Evolutionary conservation across 768 basidiomycete species (phyloP).

Genomic region (Boletus sp.): DNA sequence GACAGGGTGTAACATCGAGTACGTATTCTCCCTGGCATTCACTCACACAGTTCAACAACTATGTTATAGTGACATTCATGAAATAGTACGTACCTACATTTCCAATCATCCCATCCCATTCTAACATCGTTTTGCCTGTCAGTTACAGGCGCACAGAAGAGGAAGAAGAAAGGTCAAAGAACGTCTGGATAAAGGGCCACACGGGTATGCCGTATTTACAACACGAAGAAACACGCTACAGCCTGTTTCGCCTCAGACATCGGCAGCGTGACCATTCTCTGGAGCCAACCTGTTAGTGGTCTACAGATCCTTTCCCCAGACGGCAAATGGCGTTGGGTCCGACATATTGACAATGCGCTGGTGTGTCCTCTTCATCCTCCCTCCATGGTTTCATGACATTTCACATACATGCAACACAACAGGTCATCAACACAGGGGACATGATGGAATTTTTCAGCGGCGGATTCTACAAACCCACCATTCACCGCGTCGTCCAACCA

Average conservation of each 20-base stretch:
- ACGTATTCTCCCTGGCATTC: conserved; percentile 1
- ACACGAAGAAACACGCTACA: background rate
- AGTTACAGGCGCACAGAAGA: conserved; percentile 51
- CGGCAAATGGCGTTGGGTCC: conserved; percentile 57
- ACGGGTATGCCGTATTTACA: conserved; percentile 37
- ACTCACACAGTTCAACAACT: background rate
- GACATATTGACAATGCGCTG: conserved; percentile 55
- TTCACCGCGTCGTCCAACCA: conserved; percentile 61
- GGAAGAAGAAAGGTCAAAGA: conserved; percentile 49
- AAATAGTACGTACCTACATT: conserved; percentile 47
- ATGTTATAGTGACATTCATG: conserved; percentile 53
- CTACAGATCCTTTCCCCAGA: conserved; percentile 55
- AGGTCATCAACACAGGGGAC: conserved; percentile 63
- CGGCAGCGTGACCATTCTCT: conserved; percentile 54
- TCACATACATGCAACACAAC: background rate
- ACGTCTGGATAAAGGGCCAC: conserved; percentile 62
- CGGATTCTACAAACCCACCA: conserved; percentile 55
- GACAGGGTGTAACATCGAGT: conserved; percentile 40
- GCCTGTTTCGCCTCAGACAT: conserved; percentile 36
- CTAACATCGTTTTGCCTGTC: background rate
- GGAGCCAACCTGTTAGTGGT: conserved; percentile 58
- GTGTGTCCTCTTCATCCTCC: conserved; percentile 30
- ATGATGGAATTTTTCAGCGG: conserved; percentile 58
- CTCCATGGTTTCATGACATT: background rate
- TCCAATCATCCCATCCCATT: background rate